These are phyloP conservation scores for Aspergillus persii DNA, from an alignment of 2,329 filamentous ascomycete species.

Conservation along the genomic window DNA sequence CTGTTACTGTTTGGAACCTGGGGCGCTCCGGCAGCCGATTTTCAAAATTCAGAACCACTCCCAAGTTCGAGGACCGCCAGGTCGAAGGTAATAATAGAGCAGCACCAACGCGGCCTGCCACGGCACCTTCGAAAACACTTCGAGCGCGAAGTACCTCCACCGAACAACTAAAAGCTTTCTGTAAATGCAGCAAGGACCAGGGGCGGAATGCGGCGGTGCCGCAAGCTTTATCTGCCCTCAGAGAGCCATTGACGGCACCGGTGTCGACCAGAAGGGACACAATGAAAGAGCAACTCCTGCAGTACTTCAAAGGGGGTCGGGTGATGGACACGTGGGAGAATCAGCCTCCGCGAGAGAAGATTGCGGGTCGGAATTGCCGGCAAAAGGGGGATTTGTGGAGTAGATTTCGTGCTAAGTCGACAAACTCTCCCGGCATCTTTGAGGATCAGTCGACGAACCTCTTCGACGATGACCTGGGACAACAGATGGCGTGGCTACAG, in stretches of 20 bases:
- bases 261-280: slow-evolving; percentile 20
- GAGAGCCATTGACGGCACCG: slow-evolving; percentile 7
- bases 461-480: slow-evolving; percentile 16
- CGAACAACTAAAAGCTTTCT: slow-evolving; percentile 25
- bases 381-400: slow-evolving; percentile 27
- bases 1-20: slow-evolving; percentile 15
- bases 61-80: slow-evolving; percentile 14
- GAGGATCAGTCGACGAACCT: slow-evolving; percentile 8
- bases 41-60: slow-evolving; percentile 21
- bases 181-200: slow-evolving; percentile 17
- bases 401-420: slow-evolving; percentile 30
- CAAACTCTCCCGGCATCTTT: slow-evolving; percentile 11
- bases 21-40: slow-evolving; percentile 23
- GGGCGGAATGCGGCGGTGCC: slow-evolving; percentile 13
- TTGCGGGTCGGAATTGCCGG: slow-evolving; percentile 11
- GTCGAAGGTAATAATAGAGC: slow-evolving; percentile 15
- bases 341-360: slow-evolving; percentile 20
- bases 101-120: slow-evolving; percentile 21
- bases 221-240: slow-evolving; percentile 9
- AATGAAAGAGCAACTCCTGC: slow-evolving; percentile 32
- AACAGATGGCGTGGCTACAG: slow-evolving; percentile 32
- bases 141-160: slow-evolving; percentile 26
- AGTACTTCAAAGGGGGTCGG: slow-evolving; percentile 35
- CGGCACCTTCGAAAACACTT: slow-evolving; percentile 25
- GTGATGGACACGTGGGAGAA: slow-evolving; percentile 33